These are phyloP conservation scores for Rhynchospora breviuscula DNA, from an alignment of 176 grass and related monocot genomes.

Conservation along the genomic window DNA sequence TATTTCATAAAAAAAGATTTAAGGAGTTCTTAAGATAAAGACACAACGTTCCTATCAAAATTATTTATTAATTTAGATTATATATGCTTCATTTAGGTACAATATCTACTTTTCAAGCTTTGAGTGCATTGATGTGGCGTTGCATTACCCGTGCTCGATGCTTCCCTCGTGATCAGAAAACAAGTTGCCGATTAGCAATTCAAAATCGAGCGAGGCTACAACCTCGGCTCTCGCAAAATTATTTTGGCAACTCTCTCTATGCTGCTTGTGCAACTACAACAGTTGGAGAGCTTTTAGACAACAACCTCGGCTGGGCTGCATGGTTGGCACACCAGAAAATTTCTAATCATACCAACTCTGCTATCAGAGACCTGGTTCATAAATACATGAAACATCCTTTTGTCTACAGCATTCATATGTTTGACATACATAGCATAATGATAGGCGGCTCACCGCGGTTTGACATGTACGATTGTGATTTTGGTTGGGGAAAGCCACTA, in stretches of 20 bases:
- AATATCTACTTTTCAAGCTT: slow-evolving; percentile 51
- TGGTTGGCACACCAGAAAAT: slow-evolving; percentile 28
- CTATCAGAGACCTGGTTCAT: slow-evolving; percentile 27
- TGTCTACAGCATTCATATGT: slow-evolving; percentile 8
- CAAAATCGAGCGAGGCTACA: slow-evolving; percentile 50
- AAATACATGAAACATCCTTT: slow-evolving; percentile 31
- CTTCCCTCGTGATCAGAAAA: slow-evolving; percentile 17
- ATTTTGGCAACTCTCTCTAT: slow-evolving; percentile 53
- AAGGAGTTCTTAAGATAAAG: no score
- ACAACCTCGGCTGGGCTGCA: slow-evolving; percentile 51
- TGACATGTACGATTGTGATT: slow-evolving; percentile 53
- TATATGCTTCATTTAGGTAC: neutral
- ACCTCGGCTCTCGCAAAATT: slow-evolving; percentile 33
- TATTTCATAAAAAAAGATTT: neutral
- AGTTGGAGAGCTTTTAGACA: slow-evolving; percentile 28
- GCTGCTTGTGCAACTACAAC: neutral
- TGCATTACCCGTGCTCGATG: slow-evolving; percentile 47
- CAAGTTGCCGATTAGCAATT: slow-evolving; percentile 25
- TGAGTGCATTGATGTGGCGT: slow-evolving; percentile 47
- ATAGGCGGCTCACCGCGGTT: slow-evolving; percentile 65
- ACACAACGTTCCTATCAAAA: neutral
- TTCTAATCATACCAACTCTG: slow-evolving; percentile 38
- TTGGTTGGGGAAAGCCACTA: slow-evolving; percentile 51
- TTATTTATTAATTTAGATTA: neutral
- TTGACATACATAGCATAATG: slow-evolving; percentile 29